phyloP scores from a whole-genome alignment of 176 grass and related monocot species.

The Thalia dealbata region DNA sequence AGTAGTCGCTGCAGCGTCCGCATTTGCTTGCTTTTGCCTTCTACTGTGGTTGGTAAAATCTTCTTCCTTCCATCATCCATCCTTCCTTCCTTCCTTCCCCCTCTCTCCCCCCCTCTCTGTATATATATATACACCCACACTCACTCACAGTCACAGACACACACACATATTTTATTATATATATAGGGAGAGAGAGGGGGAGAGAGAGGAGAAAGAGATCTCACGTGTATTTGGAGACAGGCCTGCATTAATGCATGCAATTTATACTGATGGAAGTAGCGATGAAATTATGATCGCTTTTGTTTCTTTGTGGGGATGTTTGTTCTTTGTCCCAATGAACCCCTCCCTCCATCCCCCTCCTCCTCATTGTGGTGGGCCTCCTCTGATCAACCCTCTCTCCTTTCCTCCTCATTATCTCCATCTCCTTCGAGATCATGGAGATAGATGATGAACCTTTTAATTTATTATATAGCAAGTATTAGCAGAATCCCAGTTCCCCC shows the following conservation, averaged over 20 bases:
- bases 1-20: not conserved
- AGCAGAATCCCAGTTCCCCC: too few relatives aligned
- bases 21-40: not conserved
- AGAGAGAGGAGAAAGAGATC: not conserved
- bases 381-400: not conserved
- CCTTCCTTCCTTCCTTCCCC: too few relatives aligned
- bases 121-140: too few relatives aligned
- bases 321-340: conserved; percentile 7
- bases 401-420: not conserved
- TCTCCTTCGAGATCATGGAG: too few relatives aligned
- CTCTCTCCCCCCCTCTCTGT: too few relatives aligned
- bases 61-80: too few relatives aligned
- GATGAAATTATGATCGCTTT: conserved; percentile 28
- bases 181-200: not conserved
- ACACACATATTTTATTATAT: not conserved
- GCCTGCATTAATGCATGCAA: conserved; percentile 27
- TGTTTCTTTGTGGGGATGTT: conserved; percentile 32
- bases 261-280: conserved; percentile 23
- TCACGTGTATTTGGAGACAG: conserved; percentile 28
- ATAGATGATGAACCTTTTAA: too few relatives aligned
- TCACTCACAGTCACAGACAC: too few relatives aligned
- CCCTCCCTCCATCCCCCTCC: too few relatives aligned
- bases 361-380: conserved; percentile 4
- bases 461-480: too few relatives aligned
- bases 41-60: too few relatives aligned